Percentiles rank a stretch among this genome's conserved stretches.
These are phyloP conservation scores for Prunus padus DNA, from an alignment of 306 rosid species.

Conservation along the genomic window DNA sequence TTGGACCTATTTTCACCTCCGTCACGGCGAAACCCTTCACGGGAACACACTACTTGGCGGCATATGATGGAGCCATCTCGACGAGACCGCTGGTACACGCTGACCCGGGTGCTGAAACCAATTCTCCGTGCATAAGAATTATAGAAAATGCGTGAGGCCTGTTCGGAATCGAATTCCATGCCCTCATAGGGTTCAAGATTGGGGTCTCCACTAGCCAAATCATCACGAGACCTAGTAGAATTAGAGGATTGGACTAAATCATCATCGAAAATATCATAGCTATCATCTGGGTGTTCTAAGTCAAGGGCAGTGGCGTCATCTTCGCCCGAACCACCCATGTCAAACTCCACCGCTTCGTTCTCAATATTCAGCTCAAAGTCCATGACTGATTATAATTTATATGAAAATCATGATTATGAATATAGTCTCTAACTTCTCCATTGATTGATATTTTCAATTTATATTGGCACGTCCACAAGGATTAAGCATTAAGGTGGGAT, in stretches of 20 bases:
- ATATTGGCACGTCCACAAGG: neutral
- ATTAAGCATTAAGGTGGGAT: neutral
- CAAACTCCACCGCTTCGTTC: conserved; percentile 27
- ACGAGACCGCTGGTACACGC: conserved; percentile 42
- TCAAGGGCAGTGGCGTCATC: conserved; percentile 20
- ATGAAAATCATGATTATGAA: neutral
- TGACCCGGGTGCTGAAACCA: conserved; percentile 42
- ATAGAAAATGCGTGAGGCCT: conserved; percentile 44
- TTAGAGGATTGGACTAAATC: conserved; percentile 9
- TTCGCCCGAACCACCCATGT: conserved; percentile 21
- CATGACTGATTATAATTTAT: conserved; percentile 2
- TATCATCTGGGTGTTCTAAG: conserved; percentile 19
- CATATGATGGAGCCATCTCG: conserved; percentile 45
- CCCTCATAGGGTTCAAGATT: conserved; percentile 40
- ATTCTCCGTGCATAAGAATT: conserved; percentile 36
- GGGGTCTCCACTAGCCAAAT: conserved; percentile 21
- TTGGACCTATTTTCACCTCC: conserved; percentile 35
- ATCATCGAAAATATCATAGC: conserved; percentile 11
- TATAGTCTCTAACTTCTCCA: neutral
- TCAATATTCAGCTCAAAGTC: conserved; percentile 27
- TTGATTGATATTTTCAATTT: neutral
- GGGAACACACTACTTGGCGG: conserved; percentile 43
- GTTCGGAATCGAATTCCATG: conserved; percentile 47
- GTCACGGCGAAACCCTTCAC: conserved; percentile 38
- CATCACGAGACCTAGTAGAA: conserved; percentile 7